Evolutionary conservation across 2,329 filamentous ascomycete genomes (phyloP), one percentile per base, ranked within the genome.

Genomic region (Mollisiaceae sp.): DNA sequence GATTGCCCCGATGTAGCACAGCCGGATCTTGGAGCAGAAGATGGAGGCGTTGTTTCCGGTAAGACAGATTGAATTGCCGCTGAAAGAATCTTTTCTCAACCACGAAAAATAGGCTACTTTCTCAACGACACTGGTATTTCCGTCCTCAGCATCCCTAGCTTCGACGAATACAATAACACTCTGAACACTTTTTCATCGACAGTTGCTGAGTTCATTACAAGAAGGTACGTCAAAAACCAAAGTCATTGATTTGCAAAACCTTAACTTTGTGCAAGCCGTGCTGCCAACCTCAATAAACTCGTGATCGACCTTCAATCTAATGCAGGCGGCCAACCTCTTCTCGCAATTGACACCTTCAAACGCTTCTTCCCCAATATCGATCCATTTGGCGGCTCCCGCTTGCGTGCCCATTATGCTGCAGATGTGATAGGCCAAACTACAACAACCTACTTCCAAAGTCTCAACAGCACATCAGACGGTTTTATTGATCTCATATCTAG

Each of bases 291-390:
- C 76, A 86, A 81, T 54, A 86, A 86, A 74, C 80, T 89, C 0
- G 82, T 89, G 11, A 78, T 90, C 36, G 86, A 89, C 69, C 76
- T 89, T 4, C 82, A 81, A 4, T 80, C 80, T 55, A 89, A 89
- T 69, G 83, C 81, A 2, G 87, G 87, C 50, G 87, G 87, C 24
- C 82, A 80, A 15, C 83, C 89, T 56, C 72, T 86, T 1, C 81
- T 84, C 24, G 87, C 85, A 18, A 87, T 86, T 68, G 86, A 89
- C 71, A 79, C 89, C 24, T 89, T 88, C 80, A 82, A 74, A 6
- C 71, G 79, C 47, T 70, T 73, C 65, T 74, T 76, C 45, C 74
- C 75, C n/a, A 66, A 62, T 45, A 70, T 74, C 18, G 74, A 71
- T 18, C 70, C 71, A 0, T 72, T 67, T 59, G 61, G 45, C 9